Evolutionary conservation across 208 protist species (phyloP), one percentile per base, ranked within the genome.

Genomic region (Borovskyia barvae): DNA sequence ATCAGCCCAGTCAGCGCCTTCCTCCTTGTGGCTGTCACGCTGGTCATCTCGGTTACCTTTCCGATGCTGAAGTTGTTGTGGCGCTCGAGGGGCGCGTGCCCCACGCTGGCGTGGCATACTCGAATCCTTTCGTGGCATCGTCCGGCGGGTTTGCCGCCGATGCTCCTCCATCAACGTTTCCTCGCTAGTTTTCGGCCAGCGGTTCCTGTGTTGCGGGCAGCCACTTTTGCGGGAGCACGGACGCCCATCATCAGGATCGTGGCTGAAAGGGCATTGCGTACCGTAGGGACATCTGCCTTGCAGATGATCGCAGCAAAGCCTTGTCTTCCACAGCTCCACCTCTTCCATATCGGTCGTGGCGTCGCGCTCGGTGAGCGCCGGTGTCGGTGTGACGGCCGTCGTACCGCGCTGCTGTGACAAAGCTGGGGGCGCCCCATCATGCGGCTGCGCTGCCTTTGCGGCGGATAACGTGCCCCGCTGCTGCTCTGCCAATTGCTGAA

Each of bases 271-370:
- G 57, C 84, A 94, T 17, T 61, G 59, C 2, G 58, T 43, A n/a
- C 72, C 65, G 20, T 52, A 64, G 20, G 41, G 37, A 49, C 83
- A 91, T 29, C 47, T 35, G 12, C 73, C 75, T 25, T 41, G 62
- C 35, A 91, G 51, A 52, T 88, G 35, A 12, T 90, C 78, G 63
- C 87, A 90, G 61, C 87, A 91, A 29, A 90, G 56, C 9, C 83
- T 82, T 36, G 63, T 75, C 33, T 63, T 62, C 79, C 83, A 91
- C 41, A 90, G 51, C 54, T 73, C 63, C 17, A 88, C 77, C 59
- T 85, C 74, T 19, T 68, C 64, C 20, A 74, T 50, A 12, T 58
- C 56, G 0, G 46, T 20, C 9, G 63, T 28, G 19, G 17, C 5
- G 12, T n/a, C 19, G 6, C 20, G 12, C 45, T 5, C 24, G 3